phyloP scores from a whole-genome alignment of 495 filamentous ascomycete genomes.

The Neurospora sp. region DNA sequence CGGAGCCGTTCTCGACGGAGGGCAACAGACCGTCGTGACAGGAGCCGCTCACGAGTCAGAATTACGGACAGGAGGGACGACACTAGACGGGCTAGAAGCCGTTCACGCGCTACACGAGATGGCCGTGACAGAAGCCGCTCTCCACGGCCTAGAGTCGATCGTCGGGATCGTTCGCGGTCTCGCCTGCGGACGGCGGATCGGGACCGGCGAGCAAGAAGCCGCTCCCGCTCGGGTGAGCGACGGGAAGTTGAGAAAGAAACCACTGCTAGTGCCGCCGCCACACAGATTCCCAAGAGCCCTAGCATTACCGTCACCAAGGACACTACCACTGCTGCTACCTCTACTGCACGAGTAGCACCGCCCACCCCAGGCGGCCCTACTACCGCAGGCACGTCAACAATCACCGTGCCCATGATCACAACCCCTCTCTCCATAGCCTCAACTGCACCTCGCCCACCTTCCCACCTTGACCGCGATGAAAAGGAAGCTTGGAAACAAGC shows the following conservation, averaged over 20 bases:
- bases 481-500: slow-evolving; percentile 41
- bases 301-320: neutral
- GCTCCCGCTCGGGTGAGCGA: slow-evolving; percentile 16
- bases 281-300: neutral
- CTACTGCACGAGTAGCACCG: neutral
- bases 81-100: slow-evolving; percentile 22
- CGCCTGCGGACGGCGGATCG: slow-evolving; percentile 10
- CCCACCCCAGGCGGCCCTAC: neutral
- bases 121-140: slow-evolving; percentile 19
- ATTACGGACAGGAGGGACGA: slow-evolving; percentile 17
- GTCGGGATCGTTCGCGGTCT: slow-evolving; percentile 20
- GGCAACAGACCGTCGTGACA: slow-evolving; percentile 15
- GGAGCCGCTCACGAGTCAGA: slow-evolving; percentile 23
- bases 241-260: neutral
- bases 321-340: neutral
- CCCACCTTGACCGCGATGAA: slow-evolving; percentile 19
- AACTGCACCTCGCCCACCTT: slow-evolving; percentile 15
- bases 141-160: slow-evolving; percentile 15
- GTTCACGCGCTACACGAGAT: slow-evolving; percentile 20
- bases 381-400: neutral
- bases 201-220: slow-evolving; percentile 22
- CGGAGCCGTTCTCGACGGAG: slow-evolving; percentile 20
- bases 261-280: neutral
- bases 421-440: slow-evolving; percentile 25
- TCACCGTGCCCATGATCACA: slow-evolving; percentile 4